Evolutionary conservation across 768 basidiomycete genomes (phyloP).

Genomic region (Mycena kentingensis): DNA sequence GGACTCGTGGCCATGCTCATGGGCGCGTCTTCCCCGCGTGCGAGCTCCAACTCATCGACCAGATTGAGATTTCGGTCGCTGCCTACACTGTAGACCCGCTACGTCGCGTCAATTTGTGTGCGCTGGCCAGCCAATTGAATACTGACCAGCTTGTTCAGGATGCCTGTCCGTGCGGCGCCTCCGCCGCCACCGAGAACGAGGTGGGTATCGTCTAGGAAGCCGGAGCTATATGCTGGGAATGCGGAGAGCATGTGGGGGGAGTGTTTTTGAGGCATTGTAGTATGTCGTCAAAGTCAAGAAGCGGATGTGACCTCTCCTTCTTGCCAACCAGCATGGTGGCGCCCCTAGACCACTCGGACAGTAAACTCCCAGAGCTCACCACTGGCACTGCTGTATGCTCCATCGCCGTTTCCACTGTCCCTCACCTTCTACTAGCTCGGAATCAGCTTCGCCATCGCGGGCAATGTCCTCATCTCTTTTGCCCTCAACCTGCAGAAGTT

Average conservation of each 20-base stretch:
- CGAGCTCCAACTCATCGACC: constrained; percentile 73
- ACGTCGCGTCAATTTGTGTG: constrained; percentile 9
- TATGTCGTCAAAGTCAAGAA: background rate
- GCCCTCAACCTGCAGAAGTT: constrained; percentile 94
- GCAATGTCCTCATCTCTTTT: constrained; percentile 86
- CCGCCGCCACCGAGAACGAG: constrained; percentile 90
- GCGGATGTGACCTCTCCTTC: background rate
- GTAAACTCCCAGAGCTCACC: constrained; percentile 18
- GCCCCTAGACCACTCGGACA: constrained; percentile 3
- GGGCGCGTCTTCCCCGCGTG: constrained; percentile 87
- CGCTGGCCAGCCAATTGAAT: background rate
- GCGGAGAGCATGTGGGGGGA: constrained; percentile 71
- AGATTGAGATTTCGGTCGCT: constrained; percentile 54
- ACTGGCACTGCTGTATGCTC: constrained; percentile 14
- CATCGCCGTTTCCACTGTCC: background rate
- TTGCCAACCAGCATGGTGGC: background rate
- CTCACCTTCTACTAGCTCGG: constrained; percentile 64
- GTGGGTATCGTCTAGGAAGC: constrained; percentile 70
- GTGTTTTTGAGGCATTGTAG: constrained; percentile 77
- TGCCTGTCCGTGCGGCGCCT: constrained; percentile 81
- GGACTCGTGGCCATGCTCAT: constrained; percentile 85
- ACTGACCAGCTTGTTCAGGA: constrained; percentile 92
- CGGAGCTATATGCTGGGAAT: constrained; percentile 89
- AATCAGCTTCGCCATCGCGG: constrained; percentile 78
- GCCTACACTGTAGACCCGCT: constrained; percentile 72